Evolutionary conservation across 2,329 filamentous ascomycete genomes (phyloP), one percentile per base, ranked within the genome.

Genomic region (Colletotrichum musae): DNA sequence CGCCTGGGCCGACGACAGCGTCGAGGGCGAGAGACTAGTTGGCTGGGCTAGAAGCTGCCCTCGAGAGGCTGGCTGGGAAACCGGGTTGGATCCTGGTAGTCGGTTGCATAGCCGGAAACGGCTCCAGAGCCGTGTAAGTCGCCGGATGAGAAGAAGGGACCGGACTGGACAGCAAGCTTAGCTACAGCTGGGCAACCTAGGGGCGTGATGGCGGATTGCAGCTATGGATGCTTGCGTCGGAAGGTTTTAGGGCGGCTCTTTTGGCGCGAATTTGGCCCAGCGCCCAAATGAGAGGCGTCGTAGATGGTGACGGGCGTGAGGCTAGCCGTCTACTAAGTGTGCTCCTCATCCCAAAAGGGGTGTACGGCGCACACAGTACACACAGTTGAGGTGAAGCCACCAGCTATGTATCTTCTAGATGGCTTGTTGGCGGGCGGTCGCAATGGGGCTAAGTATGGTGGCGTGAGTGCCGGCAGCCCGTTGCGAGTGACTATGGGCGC

Each of bases 361-460:
- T 16, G 60, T 52, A 24, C 39, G 48, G 39, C 16, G 61, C 53
- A 50, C 66, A 69, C 66, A 69, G 66, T 69, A 69, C 56, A 58
- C 66, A 59, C 61, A 69, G 54, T 66, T 57, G 15, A 24, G 43
- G 32, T 24, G 41, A 13, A 53, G 51, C 13, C 43, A 54, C 43
- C 18, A 51, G 28, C 28, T n/a, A 68, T 50, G 65, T 68, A 68
- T 48, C 47, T 21, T 32, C 12, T 7, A 18, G 6, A 58, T 56
- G 62, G 47, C 54, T 52, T 57, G 47, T 48, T 65, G 61, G 65
- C 60, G 58, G 65, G 54, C 65, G 65, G 60, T 65, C 60, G 39
- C 54, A 68, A 65, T 59, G 47, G 28, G 21, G 48, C 61, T 59
- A 68, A 28, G 21, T n/a, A 41, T 32, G 4, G 28, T 65, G 48